Percentiles rank a stretch among this genome's conserved stretches.
Conservation (phyloP, 345 rosid species). For the Balakata baccata region DNA sequence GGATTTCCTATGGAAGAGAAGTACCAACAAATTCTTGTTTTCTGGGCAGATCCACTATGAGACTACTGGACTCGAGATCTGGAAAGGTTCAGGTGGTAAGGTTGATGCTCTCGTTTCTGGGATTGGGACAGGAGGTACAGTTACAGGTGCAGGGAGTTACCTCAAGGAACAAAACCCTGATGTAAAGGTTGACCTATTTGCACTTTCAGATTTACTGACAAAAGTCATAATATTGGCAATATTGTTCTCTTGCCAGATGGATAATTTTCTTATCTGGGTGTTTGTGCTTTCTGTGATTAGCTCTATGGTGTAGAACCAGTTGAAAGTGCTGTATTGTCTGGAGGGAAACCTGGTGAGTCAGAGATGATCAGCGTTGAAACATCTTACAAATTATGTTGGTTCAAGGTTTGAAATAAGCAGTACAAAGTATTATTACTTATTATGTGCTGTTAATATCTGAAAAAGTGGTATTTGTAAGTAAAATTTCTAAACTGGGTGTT, state of each 20-base stretch:
- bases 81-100: slow-evolving; percentile 61
- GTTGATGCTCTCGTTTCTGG: slow-evolving; percentile 61
- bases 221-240: neutral
- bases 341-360: slow-evolving; percentile 36
- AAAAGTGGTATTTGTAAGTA: neutral
- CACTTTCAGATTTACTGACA: slow-evolving; percentile 2
- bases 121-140: slow-evolving; percentile 66
- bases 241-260: neutral
- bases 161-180: slow-evolving; percentile 68
- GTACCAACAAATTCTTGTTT: neutral
- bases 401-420: neutral
- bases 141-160: slow-evolving; percentile 56
- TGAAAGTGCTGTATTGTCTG: slow-evolving; percentile 34
- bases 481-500: neutral
- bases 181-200: slow-evolving; percentile 43
- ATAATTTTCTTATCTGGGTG: slow-evolving; percentile 2
- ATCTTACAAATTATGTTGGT: neutral
- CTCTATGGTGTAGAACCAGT: slow-evolving; percentile 32
- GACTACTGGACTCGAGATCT: slow-evolving; percentile 63
- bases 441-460: neutral
- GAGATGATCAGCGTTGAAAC: neutral
- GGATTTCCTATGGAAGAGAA: slow-evolving; percentile 6
- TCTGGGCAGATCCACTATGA: slow-evolving; percentile 56
- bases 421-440: neutral
- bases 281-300: slow-evolving; percentile 6